Evolutionary conservation across 2,329 filamentous ascomycete genomes (phyloP), one percentile per base, ranked within the genome.

Genomic region (Moelleriella libera): DNA sequence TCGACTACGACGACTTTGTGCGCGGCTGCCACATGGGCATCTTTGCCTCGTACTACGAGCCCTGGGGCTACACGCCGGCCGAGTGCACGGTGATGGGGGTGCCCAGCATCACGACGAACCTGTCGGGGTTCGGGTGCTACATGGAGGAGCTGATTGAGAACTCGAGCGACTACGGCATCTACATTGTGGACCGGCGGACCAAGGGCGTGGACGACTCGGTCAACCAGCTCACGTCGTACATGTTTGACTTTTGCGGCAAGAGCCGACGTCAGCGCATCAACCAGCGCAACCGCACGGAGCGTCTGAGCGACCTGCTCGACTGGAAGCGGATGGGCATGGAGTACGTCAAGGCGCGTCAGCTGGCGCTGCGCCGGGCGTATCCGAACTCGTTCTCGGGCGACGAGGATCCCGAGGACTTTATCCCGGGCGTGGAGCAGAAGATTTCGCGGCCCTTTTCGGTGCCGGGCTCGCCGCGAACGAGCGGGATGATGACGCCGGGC

Each of bases 311-410:
- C 63, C 73, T 98, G 50, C 75, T 98, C 41, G 92, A 98, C 68
- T 98, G 92, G 92, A 97, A 97, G 76, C 79, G 92, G 45, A 98
- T 98, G 92, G 92, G 92, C 28, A 83, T 97, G 82, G 92, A 98
- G 68, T 98, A 98, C 61, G 88, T 96, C 68, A 98, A 97, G 73
- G 92, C 92, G 34, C 80, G 92, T 45, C 92, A 97, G 65, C 68
- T 98, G 59, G 92, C 92, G 29, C 72, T 98, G 53, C 77, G 92
- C 58, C 79, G 92, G 65, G 92, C 92, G 21, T 98, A 97, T 65
- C 90, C 92, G 45, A 74, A 76, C 46, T 90, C 88, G 3, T 98
- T 95, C 63, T 75, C 78, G 42, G 78, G 80, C 47, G 85, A 89
- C 10, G 84, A 88, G 47, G 83, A 88, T 50, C 88, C 88, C 58